phyloP scores from a whole-genome alignment of 768 basidiomycete species.

The Agaricus bisporus region DNA sequence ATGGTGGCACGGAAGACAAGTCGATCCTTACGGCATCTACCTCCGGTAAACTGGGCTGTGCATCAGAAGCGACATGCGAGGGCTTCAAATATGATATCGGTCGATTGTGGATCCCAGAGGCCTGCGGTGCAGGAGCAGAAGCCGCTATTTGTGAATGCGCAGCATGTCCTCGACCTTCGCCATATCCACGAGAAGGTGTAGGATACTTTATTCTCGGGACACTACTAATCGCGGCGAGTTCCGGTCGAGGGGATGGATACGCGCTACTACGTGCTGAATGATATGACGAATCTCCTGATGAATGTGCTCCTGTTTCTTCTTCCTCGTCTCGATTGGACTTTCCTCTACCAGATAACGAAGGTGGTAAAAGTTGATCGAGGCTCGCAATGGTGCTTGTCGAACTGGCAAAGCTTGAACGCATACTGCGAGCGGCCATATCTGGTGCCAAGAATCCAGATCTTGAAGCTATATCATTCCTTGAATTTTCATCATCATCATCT shows the following conservation, averaged over 20 bases:
- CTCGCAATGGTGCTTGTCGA: constrained; percentile 13
- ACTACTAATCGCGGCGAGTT: not conserved
- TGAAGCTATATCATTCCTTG: not conserved
- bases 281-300: constrained; percentile 7
- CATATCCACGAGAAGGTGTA: constrained; percentile 2
- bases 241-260: not conserved
- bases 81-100: not conserved
- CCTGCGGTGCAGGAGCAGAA: not conserved
- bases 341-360: not conserved
- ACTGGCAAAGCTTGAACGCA: constrained; percentile 17
- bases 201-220: constrained; percentile 8
- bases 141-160: not conserved
- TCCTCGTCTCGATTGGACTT: not conserved
- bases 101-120: not conserved
- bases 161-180: not conserved
- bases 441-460: not conserved
- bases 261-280: constrained; percentile 7
- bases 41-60: constrained; percentile 13
- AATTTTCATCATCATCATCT: constrained; percentile 28
- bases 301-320: not conserved
- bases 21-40: constrained; percentile 27
- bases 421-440: not conserved
- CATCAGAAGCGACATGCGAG: not conserved
- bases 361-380: not conserved
- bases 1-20: constrained; percentile 19